A percentile compares a stretch with the other conserved stretches of the same genome.
Conservation (phyloP, 768 basidiomycete species). For the Naganishia kalamii region DNA sequence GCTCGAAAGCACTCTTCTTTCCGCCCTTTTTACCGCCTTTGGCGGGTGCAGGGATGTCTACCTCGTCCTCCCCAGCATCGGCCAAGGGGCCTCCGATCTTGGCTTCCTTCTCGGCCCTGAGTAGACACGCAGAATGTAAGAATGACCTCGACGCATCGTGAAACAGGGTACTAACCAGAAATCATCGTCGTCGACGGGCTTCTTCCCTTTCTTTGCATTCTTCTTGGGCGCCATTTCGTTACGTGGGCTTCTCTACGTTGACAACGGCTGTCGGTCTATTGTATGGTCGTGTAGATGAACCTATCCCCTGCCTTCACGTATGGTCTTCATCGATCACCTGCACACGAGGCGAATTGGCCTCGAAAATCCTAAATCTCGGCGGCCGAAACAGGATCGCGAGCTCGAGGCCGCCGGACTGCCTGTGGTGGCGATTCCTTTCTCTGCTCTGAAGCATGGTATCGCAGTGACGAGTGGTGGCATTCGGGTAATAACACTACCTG, state of each 20-base stretch:
- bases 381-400: no score
- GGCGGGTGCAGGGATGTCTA: constrained; percentile 21
- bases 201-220: constrained; percentile 76
- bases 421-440: background rate
- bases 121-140: background rate
- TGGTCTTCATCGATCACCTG: no score
- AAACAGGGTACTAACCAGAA: constrained; percentile 59
- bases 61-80: constrained; percentile 22
- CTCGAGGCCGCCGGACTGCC: no score
- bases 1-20: constrained; percentile 26
- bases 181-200: constrained; percentile 72
- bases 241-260: no score
- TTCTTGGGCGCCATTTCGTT: constrained; percentile 58
- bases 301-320: no score
- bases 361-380: no score
- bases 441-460: no score
- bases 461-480: no score
- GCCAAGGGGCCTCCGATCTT: constrained; percentile 22
- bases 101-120: constrained; percentile 43
- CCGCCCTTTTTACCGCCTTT: constrained; percentile 21
- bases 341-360: no score
- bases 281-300: no score
- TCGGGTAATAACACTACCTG: no score
- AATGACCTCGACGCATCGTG: background rate
- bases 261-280: no score